Evolutionary conservation across 208 protist species (phyloP), one percentile per base, ranked within the genome.

Genomic region (Leishmania martiniquensis): DNA sequence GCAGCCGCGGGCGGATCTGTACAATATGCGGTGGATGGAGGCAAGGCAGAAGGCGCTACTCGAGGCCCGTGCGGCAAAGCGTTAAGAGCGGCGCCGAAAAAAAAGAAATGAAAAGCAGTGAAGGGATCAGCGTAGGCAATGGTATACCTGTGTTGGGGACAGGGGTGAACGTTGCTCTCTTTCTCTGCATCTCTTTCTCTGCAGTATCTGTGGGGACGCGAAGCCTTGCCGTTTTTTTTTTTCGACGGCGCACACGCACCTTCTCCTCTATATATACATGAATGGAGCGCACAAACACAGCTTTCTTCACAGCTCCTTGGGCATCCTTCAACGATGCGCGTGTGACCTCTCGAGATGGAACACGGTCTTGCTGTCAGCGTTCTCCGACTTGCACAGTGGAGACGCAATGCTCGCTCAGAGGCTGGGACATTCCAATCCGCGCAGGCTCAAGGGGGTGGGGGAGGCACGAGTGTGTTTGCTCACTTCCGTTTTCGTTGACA

Each of bases 11-110:
- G 78, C 73, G 2, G 75, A 87, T 47, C 29, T 80, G 45, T 81
- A 81, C 49, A 80, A 80, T 42, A 66, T 51, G 15, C 71, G 75
- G 13, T 82, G 75, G 80, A 82, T 84, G 76, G 84, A 82, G 47
- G 75, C 77, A 7, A 74, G 55, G 49, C 60, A 83, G 55, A 83
- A 76, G 73, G 73, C 73, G 4, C 42, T 72, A 7, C 51, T 71
- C 25, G 73, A 57, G 3, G 74, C 80, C 9, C 45, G 74, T 4
- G 42, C 44, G 17, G 45, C 44, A 13, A 55, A 68, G 59, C 25
- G 60, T 5, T 76, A 44, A 74, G 1, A 22, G 45, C 20, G 22
- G 34, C 39, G 20, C 39, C 0, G 15, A 44, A 69, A 47, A 49
- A 47, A 45, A 17, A 13, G 15, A 22, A 25, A 69, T 20, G 42